A percentile compares a stretch with the other conserved stretches of the same genome.
These are phyloP conservation scores for Macrolepiota albuminosa DNA, from an alignment of 768 basidiomycete species.

Conservation along the genomic window DNA sequence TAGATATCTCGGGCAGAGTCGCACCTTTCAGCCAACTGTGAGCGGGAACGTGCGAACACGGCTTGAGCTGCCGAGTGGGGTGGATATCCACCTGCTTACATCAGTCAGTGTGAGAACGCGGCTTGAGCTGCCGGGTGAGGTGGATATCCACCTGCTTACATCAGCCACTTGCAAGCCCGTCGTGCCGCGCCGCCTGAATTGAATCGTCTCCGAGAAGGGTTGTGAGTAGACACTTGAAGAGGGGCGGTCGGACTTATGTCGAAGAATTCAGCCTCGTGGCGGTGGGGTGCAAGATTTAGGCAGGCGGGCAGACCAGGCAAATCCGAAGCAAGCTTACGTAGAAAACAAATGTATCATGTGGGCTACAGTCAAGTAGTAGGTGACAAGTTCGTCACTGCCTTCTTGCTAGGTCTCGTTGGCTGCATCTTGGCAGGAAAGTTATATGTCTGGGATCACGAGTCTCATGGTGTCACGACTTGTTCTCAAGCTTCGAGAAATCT, in stretches of 20 bases:
- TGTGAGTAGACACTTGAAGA: neutral
- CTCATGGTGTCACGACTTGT: slow-evolving; percentile 34
- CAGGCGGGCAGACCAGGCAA: neutral
- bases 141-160: too few species aligned
- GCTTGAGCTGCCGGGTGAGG: too few species aligned
- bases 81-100: too few species aligned
- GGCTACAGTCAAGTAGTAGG: neutral
- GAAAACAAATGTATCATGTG: neutral
- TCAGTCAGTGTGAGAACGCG: too few species aligned
- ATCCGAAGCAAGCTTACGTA: neutral
- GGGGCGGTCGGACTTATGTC: slow-evolving; percentile 1
- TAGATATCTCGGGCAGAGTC: too few species aligned
- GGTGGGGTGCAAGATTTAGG: neutral
- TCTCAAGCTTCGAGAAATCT: slow-evolving; percentile 24
- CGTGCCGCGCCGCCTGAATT: too few species aligned
- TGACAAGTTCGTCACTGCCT: neutral
- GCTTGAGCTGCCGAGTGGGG: too few species aligned
- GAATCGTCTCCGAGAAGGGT: slow-evolving; percentile 4
- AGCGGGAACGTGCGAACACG: too few species aligned
- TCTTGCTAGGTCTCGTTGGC: slow-evolving; percentile 26
- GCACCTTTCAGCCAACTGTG: too few species aligned
- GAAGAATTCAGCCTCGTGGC: slow-evolving; percentile 1
- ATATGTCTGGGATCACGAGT: slow-evolving; percentile 21
- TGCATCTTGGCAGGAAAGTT: slow-evolving; percentile 25
- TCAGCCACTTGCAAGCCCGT: too few species aligned